Conservation (phyloP, 768 basidiomycete species). For the Suillus clintonianus region DNA sequence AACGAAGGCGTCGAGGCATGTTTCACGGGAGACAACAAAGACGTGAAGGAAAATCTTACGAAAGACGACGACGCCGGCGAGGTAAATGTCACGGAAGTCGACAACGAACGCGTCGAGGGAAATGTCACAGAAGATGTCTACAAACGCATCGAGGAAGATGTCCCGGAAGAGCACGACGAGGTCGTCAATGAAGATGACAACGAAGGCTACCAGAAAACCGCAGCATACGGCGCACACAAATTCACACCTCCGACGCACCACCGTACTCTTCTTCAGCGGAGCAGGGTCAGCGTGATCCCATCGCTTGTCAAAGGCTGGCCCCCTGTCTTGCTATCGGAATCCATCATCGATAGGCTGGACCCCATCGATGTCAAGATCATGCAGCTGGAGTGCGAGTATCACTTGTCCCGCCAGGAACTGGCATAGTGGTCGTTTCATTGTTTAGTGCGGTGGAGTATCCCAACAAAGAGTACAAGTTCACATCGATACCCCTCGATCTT, state of each 20-base stretch:
- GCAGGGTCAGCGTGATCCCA: neutral
- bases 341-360: neutral
- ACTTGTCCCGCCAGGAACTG: neutral
- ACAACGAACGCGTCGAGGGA: too few relatives aligned
- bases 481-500: neutral
- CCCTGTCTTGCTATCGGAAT: neutral
- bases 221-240: neutral
- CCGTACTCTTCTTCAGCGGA: neutral
- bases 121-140: too few relatives aligned
- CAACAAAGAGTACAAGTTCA: neutral
- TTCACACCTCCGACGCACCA: neutral
- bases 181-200: neutral
- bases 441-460: neutral
- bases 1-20: neutral
- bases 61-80: too few relatives aligned
- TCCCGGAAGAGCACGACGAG: neutral
- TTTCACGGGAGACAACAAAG: too few relatives aligned
- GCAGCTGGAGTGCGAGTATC: neutral
- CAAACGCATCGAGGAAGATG: neutral
- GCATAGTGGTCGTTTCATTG: neutral
- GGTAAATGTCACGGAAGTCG: too few relatives aligned
- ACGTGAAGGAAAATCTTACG: neutral
- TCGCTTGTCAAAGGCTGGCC: neutral
- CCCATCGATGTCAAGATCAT: neutral
- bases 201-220: neutral